Base-by-base conservation (phyloP, 1,284 basidiomycete species). In the Coniferiporia weirii region DNA sequence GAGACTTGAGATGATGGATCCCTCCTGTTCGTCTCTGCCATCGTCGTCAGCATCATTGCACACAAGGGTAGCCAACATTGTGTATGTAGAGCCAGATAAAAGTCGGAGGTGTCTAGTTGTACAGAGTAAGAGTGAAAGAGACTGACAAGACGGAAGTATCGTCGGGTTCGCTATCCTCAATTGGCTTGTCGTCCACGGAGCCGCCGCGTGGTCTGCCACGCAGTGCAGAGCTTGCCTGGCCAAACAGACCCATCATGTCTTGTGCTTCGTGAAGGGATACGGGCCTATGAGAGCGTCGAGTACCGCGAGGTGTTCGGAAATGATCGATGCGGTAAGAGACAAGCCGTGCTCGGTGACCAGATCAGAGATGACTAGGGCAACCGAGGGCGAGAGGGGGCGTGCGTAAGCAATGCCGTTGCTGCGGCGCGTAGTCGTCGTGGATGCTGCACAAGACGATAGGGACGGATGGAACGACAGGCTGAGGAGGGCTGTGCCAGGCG, bases 131-230 rank as follows among this genome's bases (percentile, higher is more conserved):
- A 20, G 32, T 19, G 6, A 34, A 48, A 32, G 65, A 68, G 60
- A 85, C 88, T 71, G 69, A 91, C 89, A 91, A 73, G 76, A 91
- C 85, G 64, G 89, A 91, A 61, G 89, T 91, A 71, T 91, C 89
- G 72, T 91, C 89, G 59, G 88, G 84, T 65, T 89, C 85, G 49
- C 87, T 87, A 70, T 89, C 89, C 63, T 88, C 86, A 46, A 86
- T 86, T 55, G 81, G 76, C 70, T 81, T 85, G 70, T 89, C 86
- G 53, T 84, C 83, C 65, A 82, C 78, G 68, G 80, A 76, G 64
- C 76, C 69, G 66, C 79, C 81, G 71, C 73, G 73, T 68, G 73
- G 73, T 60, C 82, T 81, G 66, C 57, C 56, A 55, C 80, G 81
- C 65, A 85, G 77, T 71, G 79, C 80, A 64, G 79, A 79, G 59